Evolutionary conservation across 371 early-diverging fungal species (phyloP), one percentile per base, ranked within the genome.

Genomic region (Mucor racemosus): DNA sequence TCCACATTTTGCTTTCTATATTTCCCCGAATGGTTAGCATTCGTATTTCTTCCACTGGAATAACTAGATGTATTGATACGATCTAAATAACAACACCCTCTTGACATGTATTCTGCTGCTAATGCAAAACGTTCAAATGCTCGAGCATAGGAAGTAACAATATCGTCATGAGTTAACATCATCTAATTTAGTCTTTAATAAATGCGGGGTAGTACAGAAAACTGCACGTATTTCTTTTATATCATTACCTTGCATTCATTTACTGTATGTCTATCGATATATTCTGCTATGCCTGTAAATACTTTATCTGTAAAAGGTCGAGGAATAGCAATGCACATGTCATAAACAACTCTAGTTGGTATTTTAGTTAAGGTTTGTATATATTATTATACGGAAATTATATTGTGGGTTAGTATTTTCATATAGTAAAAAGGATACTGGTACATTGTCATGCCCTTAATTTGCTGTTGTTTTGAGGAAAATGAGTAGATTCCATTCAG

Each of bases 61-160:
- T 66, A 67, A 36, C 58, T 67, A 13, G 73, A 63, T 42, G 79
- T 70, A 19, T 89, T 82, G 48, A 86, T 75, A 31, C 87, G 74
- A 75, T 95, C 94, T 60, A 95, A 80, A 64, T 91, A 91, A 36
- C 90, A 88, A 71, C 95, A 94, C 2, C 90, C 84, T 33, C 71
- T 67, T 62, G 92, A 88, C 48, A 86, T 80, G 66, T 84, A 89
- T 41, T 72, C 72, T 0, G 94, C 79, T 26, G 94, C 94, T 17
- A 85, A 62, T 14, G 78, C 81, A 72, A 89, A 95, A 34, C 79
- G 74, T 41, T 88, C 82, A 88, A 94, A 95, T 61, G 90, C 89
- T 48, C 64, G 62, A 11, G 93, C 88, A 69, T 94, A 95, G 5
- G 90, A 80, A 8, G 88, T 78, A 3, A 91, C 90, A 31, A 92